phyloP scores from a whole-genome alignment of 2,329 filamentous ascomycete genomes.

The Capronia coronata region DNA sequence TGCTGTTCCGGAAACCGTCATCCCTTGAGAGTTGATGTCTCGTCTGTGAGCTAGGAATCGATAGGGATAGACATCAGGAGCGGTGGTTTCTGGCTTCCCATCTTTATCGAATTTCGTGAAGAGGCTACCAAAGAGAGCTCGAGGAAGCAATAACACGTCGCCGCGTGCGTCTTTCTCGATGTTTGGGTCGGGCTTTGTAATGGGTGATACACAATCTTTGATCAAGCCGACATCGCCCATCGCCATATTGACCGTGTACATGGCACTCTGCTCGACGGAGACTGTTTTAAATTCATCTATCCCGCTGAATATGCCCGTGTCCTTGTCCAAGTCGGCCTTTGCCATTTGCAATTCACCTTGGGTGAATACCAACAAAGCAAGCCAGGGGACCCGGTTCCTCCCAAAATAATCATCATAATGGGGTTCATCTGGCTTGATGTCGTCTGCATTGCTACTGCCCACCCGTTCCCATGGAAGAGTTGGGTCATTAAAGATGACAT shows the following conservation, averaged over 20 bases:
- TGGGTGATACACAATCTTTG: too few species aligned
- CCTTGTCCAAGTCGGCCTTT: slow-evolving; percentile 36
- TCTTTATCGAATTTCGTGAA: too few species aligned
- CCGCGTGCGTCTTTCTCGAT: slow-evolving; percentile 2
- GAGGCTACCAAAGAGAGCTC: too few species aligned
- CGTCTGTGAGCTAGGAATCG: too few species aligned
- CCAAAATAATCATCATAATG: too few species aligned
- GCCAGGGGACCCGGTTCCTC: slow-evolving; percentile 37
- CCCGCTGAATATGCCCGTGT: too few species aligned
- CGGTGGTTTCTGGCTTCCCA: neutral
- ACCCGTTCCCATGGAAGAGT: slow-evolving; percentile 42
- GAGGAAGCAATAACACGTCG: slow-evolving; percentile 10
- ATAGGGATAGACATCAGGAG: neutral
- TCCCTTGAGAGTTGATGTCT: neutral
- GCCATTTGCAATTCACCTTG: slow-evolving; percentile 35
- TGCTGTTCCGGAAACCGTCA: neutral
- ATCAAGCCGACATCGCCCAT: too few species aligned
- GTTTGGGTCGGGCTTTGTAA: too few species aligned
- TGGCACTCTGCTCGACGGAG: too few species aligned
- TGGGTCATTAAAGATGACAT: slow-evolving; percentile 42
- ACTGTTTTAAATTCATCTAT: too few species aligned
- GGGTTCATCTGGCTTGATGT: too few species aligned
- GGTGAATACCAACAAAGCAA: slow-evolving; percentile 37
- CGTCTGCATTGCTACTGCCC: neutral
- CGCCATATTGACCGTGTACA: too few species aligned